These are phyloP conservation scores for Claviceps pazoutovae DNA, from an alignment of 2,329 filamentous ascomycete genomes.

Conservation along the genomic window DNA sequence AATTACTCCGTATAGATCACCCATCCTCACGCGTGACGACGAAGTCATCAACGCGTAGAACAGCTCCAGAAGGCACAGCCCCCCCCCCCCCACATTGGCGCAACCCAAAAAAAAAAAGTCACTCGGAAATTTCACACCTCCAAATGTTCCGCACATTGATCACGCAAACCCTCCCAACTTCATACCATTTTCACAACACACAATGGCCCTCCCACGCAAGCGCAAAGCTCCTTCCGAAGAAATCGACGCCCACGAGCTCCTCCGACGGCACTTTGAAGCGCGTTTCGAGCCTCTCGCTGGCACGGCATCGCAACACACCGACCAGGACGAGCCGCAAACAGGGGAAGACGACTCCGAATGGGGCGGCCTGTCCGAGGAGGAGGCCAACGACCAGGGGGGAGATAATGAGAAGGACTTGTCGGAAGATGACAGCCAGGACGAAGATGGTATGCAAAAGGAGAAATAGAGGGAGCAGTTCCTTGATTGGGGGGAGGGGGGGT, in stretches of 20 bases:
- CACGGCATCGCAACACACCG: slow-evolving; percentile 3
- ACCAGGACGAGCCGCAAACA: slow-evolving; percentile 9
- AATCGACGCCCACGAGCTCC: slow-evolving; percentile 55
- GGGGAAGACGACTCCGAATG: slow-evolving; percentile 2
- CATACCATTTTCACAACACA: background rate
- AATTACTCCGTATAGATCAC: no score
- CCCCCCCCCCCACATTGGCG: no score
- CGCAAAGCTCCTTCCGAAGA: slow-evolving; percentile 28
- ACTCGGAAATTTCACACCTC: background rate
- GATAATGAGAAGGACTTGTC: background rate
- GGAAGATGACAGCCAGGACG: slow-evolving; percentile 22
- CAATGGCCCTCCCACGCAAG: slow-evolving; percentile 35
- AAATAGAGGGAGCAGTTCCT: no score
- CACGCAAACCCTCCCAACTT: background rate
- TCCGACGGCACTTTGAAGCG: slow-evolving; percentile 76
- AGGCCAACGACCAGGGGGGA: slow-evolving; percentile 13
- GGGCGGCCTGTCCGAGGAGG: slow-evolving; percentile 13
- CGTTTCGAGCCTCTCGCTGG: slow-evolving; percentile 62
- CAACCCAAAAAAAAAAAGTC: background rate
- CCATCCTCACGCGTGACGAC: no score
- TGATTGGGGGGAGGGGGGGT: no score
- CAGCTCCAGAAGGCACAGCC: no score
- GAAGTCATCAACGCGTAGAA: no score
- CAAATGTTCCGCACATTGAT: background rate
- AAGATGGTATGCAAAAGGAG: slow-evolving; percentile 10